phyloP scores from a whole-genome alignment of 208 protist genomes.

The Trichomonas gallinae region DNA sequence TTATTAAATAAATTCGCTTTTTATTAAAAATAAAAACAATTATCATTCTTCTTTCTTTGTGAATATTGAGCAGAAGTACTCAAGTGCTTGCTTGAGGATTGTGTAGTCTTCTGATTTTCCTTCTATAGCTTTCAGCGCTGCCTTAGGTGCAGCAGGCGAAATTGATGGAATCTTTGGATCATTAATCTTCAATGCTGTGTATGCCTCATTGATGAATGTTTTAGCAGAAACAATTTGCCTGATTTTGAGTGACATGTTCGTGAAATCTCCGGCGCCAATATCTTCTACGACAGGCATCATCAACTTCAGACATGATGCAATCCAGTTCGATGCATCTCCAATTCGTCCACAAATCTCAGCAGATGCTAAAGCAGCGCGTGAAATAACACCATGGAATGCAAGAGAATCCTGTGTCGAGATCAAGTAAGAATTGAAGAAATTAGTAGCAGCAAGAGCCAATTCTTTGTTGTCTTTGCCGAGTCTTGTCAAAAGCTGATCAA shows the following conservation, averaged over 20 bases:
- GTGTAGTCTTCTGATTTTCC: neutral
- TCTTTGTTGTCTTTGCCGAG: neutral
- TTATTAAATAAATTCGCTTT: no score
- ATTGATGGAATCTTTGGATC: neutral
- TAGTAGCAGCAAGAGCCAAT: neutral
- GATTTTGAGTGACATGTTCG: neutral
- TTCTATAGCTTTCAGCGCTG: neutral
- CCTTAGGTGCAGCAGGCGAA: neutral
- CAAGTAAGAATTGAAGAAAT: neutral
- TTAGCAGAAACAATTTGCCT: neutral
- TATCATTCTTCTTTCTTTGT: no score
- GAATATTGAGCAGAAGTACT: neutral
- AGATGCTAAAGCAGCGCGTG: neutral
- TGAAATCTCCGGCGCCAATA: neutral
- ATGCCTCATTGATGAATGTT: neutral
- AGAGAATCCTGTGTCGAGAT: neutral
- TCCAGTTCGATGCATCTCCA: neutral
- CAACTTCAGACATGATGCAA: neutral
- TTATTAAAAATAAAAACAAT: no score
- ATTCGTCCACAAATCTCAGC: neutral
- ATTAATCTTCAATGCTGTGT: neutral
- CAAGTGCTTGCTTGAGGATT: neutral
- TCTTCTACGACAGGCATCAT: neutral
- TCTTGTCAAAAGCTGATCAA: neutral
- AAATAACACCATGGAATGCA: neutral